Percentiles rank a stretch among this genome's conserved stretches.
phyloP scores from a whole-genome alignment of 495 filamentous ascomycete genomes.

The Hypomontagnella submonticulosa region DNA sequence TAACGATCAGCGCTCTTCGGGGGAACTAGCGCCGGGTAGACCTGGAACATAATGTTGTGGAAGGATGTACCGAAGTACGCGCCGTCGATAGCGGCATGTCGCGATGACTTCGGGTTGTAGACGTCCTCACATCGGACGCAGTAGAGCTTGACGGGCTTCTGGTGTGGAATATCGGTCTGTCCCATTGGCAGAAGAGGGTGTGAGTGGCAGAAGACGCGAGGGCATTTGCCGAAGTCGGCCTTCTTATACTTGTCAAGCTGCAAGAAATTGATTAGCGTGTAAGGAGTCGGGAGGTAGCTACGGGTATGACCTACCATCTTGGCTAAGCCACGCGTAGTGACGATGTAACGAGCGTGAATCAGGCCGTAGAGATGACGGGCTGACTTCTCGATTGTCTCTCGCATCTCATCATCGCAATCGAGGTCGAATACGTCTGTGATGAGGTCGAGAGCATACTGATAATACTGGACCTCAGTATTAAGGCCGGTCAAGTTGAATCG shows the following conservation, averaged over 20 bases:
- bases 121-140: constrained; percentile 97
- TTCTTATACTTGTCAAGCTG: constrained; percentile 99
- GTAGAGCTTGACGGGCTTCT: constrained; percentile 93
- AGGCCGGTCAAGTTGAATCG: constrained; percentile 98
- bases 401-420: constrained; percentile 97
- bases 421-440: constrained; percentile 99
- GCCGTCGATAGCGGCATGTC: constrained; percentile 93
- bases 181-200: constrained; percentile 95
- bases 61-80: constrained; percentile 98
- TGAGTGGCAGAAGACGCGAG: constrained; percentile 89
- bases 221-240: constrained; percentile 97
- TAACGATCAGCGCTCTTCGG: constrained; percentile 87
- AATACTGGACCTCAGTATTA: constrained; percentile 97
- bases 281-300: not conserved
- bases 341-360: constrained; percentile 96
- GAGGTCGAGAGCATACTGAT: constrained; percentile 98
- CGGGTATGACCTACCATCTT: constrained; percentile 81
- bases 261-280: constrained; percentile 7
- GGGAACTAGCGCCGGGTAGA: constrained; percentile 89
- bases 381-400: constrained; percentile 97
- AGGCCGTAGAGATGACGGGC: constrained; percentile 96
- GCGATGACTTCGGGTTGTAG: constrained; percentile 98
- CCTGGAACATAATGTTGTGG: constrained; percentile 99
- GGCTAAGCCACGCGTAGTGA: constrained; percentile 89
- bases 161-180: constrained; percentile 83